These are phyloP conservation scores for Leccinum truebloodii DNA, from an alignment of 768 basidiomycete species.

Conservation along the genomic window DNA sequence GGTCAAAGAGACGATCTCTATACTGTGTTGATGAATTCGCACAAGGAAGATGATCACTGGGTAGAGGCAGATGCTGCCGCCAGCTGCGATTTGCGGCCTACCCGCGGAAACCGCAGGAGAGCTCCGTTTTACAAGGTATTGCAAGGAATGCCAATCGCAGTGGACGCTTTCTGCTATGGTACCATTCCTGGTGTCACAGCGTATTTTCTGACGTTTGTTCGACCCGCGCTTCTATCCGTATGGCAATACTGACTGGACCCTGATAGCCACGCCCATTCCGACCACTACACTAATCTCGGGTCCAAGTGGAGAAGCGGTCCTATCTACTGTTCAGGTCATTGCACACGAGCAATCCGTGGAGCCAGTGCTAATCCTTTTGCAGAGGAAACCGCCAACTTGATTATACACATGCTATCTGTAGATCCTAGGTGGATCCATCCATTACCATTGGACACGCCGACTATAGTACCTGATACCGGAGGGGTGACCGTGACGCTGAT, in stretches of 20 bases:
- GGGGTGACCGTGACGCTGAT: conserved; percentile 91
- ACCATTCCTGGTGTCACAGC: conserved; percentile 85
- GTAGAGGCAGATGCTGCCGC: conserved; percentile 68
- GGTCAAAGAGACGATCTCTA: conserved; percentile 47
- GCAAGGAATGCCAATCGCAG: conserved; percentile 97
- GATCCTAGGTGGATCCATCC: conserved; percentile 88
- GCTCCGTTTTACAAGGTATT: conserved; percentile 97
- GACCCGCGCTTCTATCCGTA: neutral
- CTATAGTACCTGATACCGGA: conserved; percentile 74
- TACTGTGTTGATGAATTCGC: conserved; percentile 86
- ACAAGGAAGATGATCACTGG: conserved; percentile 82
- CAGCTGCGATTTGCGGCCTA: conserved; percentile 45
- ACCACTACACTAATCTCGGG: conserved; percentile 93
- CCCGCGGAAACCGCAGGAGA: conserved; percentile 57
- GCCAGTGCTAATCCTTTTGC: conserved; percentile 3
- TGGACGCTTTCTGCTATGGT: conserved; percentile 96
- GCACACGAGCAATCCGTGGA: neutral
- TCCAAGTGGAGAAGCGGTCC: conserved; percentile 88
- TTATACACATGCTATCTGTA: conserved; percentile 88
- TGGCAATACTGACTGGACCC: conserved; percentile 9
- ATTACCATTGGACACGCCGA: conserved; percentile 77
- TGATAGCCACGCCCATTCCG: conserved; percentile 90
- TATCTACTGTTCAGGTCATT: conserved; percentile 84
- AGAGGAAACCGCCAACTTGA: conserved; percentile 87
- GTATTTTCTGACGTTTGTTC: conserved; percentile 81